Percentiles rank a stretch among this genome's conserved stretches.
Evolutionary conservation across 192 early-diverging fungal genomes (phyloP).

Genomic region (Coemansia biformis): DNA sequence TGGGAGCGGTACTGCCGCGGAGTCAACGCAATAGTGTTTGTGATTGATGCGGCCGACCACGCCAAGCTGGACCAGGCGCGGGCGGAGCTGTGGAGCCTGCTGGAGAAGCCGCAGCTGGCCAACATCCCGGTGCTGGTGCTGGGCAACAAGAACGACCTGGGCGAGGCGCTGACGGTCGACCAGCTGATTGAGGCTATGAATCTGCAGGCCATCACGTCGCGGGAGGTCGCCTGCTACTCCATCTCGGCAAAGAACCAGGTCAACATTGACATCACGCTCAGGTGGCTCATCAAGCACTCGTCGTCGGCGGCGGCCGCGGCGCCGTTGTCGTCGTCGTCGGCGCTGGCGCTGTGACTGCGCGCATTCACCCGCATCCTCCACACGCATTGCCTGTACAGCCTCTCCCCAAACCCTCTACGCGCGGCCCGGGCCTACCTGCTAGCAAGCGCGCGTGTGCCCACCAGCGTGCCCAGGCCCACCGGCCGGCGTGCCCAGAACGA

Average conservation of each 20-base stretch:
- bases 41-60: slow-evolving; percentile 93
- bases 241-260: slow-evolving; percentile 97
- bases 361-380: no score
- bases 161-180: slow-evolving; percentile 79
- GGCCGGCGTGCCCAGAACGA: no score
- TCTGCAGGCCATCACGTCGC: slow-evolving; percentile 79
- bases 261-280: slow-evolving; percentile 95
- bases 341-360: slow-evolving; percentile 4
- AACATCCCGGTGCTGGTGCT: slow-evolving; percentile 96
- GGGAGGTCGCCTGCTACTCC: slow-evolving; percentile 97
- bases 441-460: no score
- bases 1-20: slow-evolving; percentile 86
- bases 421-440: no score
- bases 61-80: slow-evolving; percentile 87
- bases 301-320: slow-evolving; percentile 15
- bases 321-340: slow-evolving; percentile 5
- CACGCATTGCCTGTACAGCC: no score
- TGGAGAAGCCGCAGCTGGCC: slow-evolving; percentile 90
- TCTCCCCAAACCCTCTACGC: no score
- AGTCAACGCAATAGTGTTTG: slow-evolving; percentile 99
- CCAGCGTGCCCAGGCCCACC: no score
- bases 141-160: slow-evolving; percentile 97
- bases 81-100: slow-evolving; percentile 82
- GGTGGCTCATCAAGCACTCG: slow-evolving; percentile 89
- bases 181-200: slow-evolving; percentile 88